A percentile compares a stretch with the other conserved stretches of the same genome.
Evolutionary conservation across 208 protist species (phyloP).

Genomic region (Leishmania martiniquensis): DNA sequence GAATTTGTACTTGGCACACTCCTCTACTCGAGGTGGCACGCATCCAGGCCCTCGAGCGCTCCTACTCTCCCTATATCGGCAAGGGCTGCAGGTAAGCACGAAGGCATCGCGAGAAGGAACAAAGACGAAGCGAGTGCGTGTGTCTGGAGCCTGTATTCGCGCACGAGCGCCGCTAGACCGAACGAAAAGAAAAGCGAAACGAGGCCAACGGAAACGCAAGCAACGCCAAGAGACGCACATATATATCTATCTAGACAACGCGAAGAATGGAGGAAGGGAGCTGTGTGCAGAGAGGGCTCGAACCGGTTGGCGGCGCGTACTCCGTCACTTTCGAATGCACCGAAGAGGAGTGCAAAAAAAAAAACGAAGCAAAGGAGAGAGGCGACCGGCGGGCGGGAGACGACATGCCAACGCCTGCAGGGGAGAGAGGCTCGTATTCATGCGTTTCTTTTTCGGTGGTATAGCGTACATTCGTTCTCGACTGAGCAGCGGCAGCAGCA

Average conservation of each 20-base stretch:
- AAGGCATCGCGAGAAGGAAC: not conserved
- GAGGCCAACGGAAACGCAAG: not conserved
- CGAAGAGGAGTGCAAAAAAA: constrained; percentile 1
- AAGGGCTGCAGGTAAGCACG: not conserved
- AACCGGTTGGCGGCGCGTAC: constrained; percentile 2
- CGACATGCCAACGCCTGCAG: not conserved
- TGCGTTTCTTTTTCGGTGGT: not conserved
- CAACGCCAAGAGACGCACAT: no score
- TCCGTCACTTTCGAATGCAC: constrained; percentile 3
- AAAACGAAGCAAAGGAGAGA: not conserved
- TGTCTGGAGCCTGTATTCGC: not conserved
- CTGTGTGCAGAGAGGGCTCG: not conserved
- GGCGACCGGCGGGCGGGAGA: not conserved
- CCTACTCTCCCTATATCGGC: not conserved
- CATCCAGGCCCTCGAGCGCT: not conserved
- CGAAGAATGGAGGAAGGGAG: not conserved
- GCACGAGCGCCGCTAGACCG: not conserved
- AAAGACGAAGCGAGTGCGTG: not conserved
- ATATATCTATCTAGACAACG: no score
- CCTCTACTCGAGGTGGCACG: not conserved
- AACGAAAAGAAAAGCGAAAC: not conserved
- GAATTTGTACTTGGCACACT: not conserved
- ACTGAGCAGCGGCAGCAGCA: not conserved
- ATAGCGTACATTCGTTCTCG: not conserved
- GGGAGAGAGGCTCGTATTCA: not conserved